A percentile compares a stretch with the other conserved stretches of the same genome.
Evolutionary conservation across 495 filamentous ascomycete species (phyloP).

Genomic region (Xeromyces bisporus): DNA sequence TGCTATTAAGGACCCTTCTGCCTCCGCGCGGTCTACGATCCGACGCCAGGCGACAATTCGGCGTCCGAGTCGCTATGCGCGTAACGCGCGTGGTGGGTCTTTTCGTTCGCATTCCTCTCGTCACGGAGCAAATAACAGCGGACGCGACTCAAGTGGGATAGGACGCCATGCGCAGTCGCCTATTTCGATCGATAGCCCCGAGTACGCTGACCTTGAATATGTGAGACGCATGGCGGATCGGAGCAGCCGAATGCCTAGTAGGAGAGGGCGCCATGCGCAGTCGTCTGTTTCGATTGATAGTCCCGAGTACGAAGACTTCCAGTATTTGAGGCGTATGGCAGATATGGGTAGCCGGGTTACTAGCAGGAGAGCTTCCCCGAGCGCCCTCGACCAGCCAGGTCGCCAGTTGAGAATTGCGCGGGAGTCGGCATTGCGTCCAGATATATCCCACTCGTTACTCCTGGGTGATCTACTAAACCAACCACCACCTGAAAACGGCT

Average conservation of each 20-base stretch:
- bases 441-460: slow-evolving; percentile 13
- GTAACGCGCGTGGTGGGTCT: slow-evolving; percentile 15
- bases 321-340: slow-evolving; percentile 11
- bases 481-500: slow-evolving; percentile 7
- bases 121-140: slow-evolving; percentile 30
- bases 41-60: slow-evolving; percentile 38
- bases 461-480: slow-evolving; percentile 12
- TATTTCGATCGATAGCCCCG: slow-evolving; percentile 12
- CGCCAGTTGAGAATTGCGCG: slow-evolving; percentile 19
- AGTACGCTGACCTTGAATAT: slow-evolving; percentile 19
- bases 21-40: slow-evolving; percentile 54
- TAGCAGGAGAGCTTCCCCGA: slow-evolving; percentile 14
- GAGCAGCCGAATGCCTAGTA: slow-evolving; percentile 18
- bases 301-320: slow-evolving; percentile 16
- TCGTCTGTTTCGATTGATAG: slow-evolving; percentile 17
- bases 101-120: slow-evolving; percentile 18
- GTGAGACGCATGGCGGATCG: slow-evolving; percentile 12
- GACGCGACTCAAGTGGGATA: slow-evolving; percentile 17
- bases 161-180: slow-evolving; percentile 15
- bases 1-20: slow-evolving; percentile 37
- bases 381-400: slow-evolving; percentile 16
- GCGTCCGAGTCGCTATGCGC: slow-evolving; percentile 17
- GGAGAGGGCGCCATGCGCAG: slow-evolving; percentile 11
- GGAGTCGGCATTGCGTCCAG: slow-evolving; percentile 7
- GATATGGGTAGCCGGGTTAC: slow-evolving; percentile 20